Evolutionary conservation across 2,329 filamentous ascomycete genomes (phyloP).

Genomic region (Colletotrichum tropicale): DNA sequence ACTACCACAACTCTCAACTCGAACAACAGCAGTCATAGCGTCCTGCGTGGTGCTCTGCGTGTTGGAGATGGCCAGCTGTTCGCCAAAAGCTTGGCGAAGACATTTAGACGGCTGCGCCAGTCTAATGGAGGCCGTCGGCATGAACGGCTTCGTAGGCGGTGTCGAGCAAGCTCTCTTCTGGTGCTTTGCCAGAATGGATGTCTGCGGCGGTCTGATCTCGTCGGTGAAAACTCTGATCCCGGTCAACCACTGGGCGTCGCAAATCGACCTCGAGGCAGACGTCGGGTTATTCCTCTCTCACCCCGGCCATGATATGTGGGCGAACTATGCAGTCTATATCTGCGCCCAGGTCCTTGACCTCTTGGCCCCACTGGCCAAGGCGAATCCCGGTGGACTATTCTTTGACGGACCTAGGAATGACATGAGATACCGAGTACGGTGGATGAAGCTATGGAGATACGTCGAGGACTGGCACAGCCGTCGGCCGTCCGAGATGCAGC

Average conservation of each 20-base stretch:
- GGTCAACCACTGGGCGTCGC: conserved; percentile 48
- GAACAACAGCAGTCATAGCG: conserved; percentile 35
- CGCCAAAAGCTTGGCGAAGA: conserved; percentile 53
- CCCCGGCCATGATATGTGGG: conserved; percentile 55
- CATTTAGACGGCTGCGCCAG: conserved; percentile 64
- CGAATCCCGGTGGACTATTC: conserved; percentile 45
- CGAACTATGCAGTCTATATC: conserved; percentile 64
- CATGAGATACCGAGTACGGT: conserved; percentile 32
- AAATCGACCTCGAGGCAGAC: conserved; percentile 31
- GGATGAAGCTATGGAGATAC: conserved; percentile 54
- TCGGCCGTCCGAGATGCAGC: conserved; percentile 50
- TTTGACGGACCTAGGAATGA: conserved; percentile 21
- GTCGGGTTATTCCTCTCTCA: conserved; percentile 36
- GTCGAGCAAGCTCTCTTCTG: conserved; percentile 61
- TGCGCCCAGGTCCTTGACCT: conserved; percentile 54
- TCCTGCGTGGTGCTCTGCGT: conserved; percentile 43
- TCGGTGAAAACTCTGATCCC: conserved; percentile 54
- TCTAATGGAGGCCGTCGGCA: conserved; percentile 55
- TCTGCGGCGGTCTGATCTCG: conserved; percentile 62
- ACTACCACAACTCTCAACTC: conserved; percentile 35
- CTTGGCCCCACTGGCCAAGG: conserved; percentile 32
- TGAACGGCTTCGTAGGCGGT: conserved; percentile 57
- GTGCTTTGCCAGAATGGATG: conserved; percentile 64
- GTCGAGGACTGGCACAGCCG: conserved; percentile 52
- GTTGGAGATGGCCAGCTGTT: conserved; percentile 46